Evolutionary conservation across 306 rosid genomes (phyloP), one percentile per base, ranked within the genome.

Genomic region (Cicer arietinum): DNA sequence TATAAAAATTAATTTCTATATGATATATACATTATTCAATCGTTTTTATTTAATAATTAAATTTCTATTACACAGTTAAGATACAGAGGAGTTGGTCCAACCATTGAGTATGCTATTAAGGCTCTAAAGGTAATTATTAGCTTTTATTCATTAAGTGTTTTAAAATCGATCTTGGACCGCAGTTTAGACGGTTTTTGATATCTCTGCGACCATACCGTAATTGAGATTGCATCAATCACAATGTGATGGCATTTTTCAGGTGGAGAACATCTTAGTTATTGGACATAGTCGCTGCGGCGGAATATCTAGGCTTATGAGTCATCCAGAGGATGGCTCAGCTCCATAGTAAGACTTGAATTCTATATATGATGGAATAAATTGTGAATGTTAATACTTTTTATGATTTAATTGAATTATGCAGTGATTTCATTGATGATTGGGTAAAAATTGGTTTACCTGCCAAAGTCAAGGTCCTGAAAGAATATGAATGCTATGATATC

Each of bases 261-360:
- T 90, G 6, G 59, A 78, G 54, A 83, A 88, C 60, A 88, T 90
- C 51, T 25, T 90, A 77, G 87, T 88, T 4, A 85, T 90, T 58
- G 96, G 92, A 57, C 96, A 90, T n/a, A 86, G 93, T 61, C 46
- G 72, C 3, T 90, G 93, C n/a, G 93, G 93, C 2, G 93, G 96
- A 67, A 86, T 90, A 51, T 0, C 54, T 25, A 88, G 93, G 81
- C 96, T 90, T 20, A 85, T 90, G 96, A 59, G 44, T 17, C 83
- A 80, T 78, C 96, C 91, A 16, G 86, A 86, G 41, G 86, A 90
- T 64, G 77, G 44, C 7, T 67, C 84, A 42, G 37, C 42, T 66
- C 85, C 89, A 54, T 86, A 0, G 92, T 90, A 85, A 79, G 82
- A 52, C 40, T 9, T 47, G 1, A 39, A 25, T 67, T 65, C 43